phyloP scores from a whole-genome alignment of 2,329 filamentous ascomycete species.

The Penicillium sp. region DNA sequence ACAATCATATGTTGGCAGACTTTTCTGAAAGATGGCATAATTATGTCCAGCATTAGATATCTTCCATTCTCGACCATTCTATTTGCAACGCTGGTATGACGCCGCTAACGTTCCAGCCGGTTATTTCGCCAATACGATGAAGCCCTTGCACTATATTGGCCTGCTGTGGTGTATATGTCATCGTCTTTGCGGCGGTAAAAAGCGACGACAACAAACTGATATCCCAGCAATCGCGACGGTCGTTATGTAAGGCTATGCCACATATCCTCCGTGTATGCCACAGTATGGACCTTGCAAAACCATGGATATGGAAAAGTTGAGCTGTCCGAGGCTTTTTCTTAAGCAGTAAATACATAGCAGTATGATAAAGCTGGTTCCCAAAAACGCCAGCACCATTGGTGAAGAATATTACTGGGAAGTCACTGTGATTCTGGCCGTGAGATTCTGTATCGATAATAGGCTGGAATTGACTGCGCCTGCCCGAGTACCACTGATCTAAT shows the following conservation, averaged over 20 bases:
- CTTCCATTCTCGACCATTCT: conserved; percentile 18
- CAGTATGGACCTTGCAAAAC: conserved; percentile 36
- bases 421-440: conserved; percentile 26
- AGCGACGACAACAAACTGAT: conserved; percentile 46
- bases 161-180: conserved; percentile 50
- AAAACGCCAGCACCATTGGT: conserved; percentile 43
- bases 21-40: background rate
- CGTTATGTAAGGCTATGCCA: conserved; percentile 49
- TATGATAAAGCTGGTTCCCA: conserved; percentile 55
- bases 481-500: conserved; percentile 26
- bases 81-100: conserved; percentile 18
- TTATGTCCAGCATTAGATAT: background rate
- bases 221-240: conserved; percentile 46
- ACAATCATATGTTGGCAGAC: background rate
- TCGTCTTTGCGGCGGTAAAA: conserved; percentile 42
- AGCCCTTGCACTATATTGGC: conserved; percentile 39
- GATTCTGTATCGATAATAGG: conserved; percentile 26
- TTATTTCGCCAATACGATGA: conserved; percentile 35
- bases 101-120: conserved; percentile 38
- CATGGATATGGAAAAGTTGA: conserved; percentile 24
- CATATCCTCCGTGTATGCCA: conserved; percentile 51
- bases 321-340: conserved; percentile 49
- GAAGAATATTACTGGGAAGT: conserved; percentile 42
- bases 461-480: conserved; percentile 24
- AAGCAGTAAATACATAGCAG: conserved; percentile 51